Percentiles rank a stretch among this genome's conserved stretches.
Conservation (phyloP, 306 rosid species). For the Carpinus viminea region DNA sequence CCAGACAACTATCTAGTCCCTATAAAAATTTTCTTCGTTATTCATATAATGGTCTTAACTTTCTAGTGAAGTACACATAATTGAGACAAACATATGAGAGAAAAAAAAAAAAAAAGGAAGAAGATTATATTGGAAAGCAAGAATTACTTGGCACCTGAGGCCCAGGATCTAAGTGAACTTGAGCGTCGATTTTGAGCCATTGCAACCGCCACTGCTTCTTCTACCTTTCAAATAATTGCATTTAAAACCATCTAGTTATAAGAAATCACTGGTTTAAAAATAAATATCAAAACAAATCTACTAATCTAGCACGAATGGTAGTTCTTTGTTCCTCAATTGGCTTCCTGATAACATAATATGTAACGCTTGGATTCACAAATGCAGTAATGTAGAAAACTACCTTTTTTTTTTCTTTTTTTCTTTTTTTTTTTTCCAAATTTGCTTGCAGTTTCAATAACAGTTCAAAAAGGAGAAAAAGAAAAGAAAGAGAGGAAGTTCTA, state of each 20-base stretch:
- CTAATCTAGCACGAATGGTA: neutral
- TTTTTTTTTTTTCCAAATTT: neutral
- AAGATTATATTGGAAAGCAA: neutral
- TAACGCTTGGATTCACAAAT: neutral
- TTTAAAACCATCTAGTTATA: constrained; percentile 24
- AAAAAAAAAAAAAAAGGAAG: too few species aligned
- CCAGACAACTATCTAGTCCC: neutral
- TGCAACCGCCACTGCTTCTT: constrained; percentile 81
- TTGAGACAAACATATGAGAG: neutral
- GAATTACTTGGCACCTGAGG: constrained; percentile 56
- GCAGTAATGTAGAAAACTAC: neutral
- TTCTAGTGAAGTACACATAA: neutral
- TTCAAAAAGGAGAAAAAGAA: neutral
- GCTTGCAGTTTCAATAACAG: neutral
- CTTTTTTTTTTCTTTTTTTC: too few species aligned
- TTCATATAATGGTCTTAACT: neutral
- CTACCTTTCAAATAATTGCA: constrained; percentile 61
- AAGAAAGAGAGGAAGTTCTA: neutral
- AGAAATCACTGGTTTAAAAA: constrained; percentile 1
- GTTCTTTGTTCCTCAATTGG: neutral
- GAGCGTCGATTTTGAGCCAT: constrained; percentile 73
- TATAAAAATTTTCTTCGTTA: neutral
- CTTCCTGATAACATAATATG: neutral
- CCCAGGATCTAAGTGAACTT: constrained; percentile 42
- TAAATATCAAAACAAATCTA: neutral